These are phyloP conservation scores for Orbilia quercus DNA, from an alignment of 2,329 filamentous ascomycete species.

Conservation along the genomic window DNA sequence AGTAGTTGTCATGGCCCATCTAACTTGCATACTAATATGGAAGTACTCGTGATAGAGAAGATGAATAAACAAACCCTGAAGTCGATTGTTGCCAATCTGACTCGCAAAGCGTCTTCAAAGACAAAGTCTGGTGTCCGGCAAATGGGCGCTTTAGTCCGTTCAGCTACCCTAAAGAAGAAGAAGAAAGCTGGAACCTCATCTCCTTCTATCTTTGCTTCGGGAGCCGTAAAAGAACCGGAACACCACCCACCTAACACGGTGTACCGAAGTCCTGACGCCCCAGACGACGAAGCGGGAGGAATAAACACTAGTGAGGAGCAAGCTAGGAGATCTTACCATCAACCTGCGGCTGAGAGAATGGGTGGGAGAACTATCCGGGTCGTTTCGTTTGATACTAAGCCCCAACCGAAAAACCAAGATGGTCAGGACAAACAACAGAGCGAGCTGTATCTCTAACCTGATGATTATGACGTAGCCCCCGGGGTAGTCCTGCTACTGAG, in stretches of 20 bases:
- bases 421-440: neutral
- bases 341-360: constrained; percentile 3
- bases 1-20: too few species aligned
- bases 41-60: neutral
- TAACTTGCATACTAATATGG: neutral
- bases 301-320: neutral
- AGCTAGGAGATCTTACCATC: neutral
- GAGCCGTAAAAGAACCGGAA: neutral
- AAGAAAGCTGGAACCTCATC: neutral
- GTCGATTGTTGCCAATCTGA: neutral
- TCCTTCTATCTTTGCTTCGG: neutral
- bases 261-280: constrained; percentile 18
- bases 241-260: constrained; percentile 10
- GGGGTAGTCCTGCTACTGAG: too few species aligned
- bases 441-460: too few species aligned
- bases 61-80: constrained; percentile 15
- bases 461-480: too few species aligned
- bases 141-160: constrained; percentile 11
- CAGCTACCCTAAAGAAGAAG: constrained; percentile 10
- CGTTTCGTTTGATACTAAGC: neutral
- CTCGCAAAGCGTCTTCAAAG: constrained; percentile 21
- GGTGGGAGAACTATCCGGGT: constrained; percentile 22
- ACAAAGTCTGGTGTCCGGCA: constrained; percentile 7
- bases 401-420: neutral
- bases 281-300: neutral